Percentiles rank a stretch among this genome's conserved stretches.
These are phyloP conservation scores for Aspergillus heteromorphus DNA, from an alignment of 495 filamentous ascomycete genomes.

Conservation along the genomic window DNA sequence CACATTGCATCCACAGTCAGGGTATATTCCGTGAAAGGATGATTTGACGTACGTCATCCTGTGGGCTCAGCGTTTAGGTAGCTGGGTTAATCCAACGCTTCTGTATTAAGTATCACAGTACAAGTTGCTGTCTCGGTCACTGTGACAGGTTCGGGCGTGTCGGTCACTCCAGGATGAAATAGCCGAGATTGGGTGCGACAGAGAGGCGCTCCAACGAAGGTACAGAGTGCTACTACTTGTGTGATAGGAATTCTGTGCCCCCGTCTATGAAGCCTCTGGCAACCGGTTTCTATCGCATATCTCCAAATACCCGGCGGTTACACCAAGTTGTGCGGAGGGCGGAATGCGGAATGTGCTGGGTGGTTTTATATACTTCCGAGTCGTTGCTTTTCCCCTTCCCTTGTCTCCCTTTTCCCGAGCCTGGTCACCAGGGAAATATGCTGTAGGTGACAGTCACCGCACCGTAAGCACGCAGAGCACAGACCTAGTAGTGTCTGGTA, in stretches of 20 bases:
- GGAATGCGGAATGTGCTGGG: too few species aligned
- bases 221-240: too few species aligned
- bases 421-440: too few species aligned
- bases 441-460: too few species aligned
- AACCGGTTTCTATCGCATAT: background rate
- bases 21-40: background rate
- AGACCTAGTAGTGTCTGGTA: background rate
- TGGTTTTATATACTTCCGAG: too few species aligned
- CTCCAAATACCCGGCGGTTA: too few species aligned
- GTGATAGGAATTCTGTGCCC: background rate
- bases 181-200: background rate
- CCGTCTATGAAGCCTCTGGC: background rate
- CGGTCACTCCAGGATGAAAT: background rate
- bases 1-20: conserved; percentile 10
- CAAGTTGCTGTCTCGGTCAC: background rate
- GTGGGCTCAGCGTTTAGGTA: background rate
- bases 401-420: too few species aligned
- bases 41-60: background rate
- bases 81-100: background rate
- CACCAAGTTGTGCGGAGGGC: too few species aligned
- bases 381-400: too few species aligned
- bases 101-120: background rate
- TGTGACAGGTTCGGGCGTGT: background rate
- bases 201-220: background rate
- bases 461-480: background rate